Evolutionary conservation across 148 eudicot species (phyloP).

Genomic region (Euryodendron excelsum): DNA sequence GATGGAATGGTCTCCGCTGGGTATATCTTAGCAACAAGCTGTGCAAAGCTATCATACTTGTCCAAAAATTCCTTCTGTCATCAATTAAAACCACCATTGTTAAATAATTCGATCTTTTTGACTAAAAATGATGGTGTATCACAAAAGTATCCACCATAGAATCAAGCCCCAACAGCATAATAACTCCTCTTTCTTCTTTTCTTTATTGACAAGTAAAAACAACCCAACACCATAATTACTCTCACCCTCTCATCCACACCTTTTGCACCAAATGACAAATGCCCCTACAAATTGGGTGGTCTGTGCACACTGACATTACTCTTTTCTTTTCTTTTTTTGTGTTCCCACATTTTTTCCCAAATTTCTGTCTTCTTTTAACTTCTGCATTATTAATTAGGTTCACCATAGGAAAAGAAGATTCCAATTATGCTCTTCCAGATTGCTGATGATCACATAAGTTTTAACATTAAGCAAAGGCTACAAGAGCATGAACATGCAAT

Average conservation of each 20-base stretch:
- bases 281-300: neutral
- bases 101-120: neutral
- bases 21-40: slow-evolving; percentile 78
- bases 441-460: too few relatives aligned
- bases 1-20: slow-evolving; percentile 74
- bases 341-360: neutral
- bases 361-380: neutral
- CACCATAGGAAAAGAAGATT: neutral
- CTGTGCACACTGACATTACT: neutral
- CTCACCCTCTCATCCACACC: neutral
- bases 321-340: neutral
- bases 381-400: neutral
- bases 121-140: neutral
- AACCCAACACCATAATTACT: too few relatives aligned
- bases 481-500: slow-evolving; percentile 8
- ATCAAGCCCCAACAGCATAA: neutral
- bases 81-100: slow-evolving; percentile 1
- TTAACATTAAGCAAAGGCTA: neutral
- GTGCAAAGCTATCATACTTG: slow-evolving; percentile 90
- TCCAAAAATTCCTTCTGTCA: slow-evolving; percentile 91
- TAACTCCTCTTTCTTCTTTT: too few relatives aligned
- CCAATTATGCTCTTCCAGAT: neutral
- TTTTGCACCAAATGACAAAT: neutral
- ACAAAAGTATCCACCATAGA: neutral
- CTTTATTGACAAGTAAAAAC: too few relatives aligned